Percentiles rank a stretch among this genome's conserved stretches.
These are phyloP conservation scores for Cardamine chenopodiifolia DNA, from an alignment of 345 rosid genomes.

Conservation along the genomic window DNA sequence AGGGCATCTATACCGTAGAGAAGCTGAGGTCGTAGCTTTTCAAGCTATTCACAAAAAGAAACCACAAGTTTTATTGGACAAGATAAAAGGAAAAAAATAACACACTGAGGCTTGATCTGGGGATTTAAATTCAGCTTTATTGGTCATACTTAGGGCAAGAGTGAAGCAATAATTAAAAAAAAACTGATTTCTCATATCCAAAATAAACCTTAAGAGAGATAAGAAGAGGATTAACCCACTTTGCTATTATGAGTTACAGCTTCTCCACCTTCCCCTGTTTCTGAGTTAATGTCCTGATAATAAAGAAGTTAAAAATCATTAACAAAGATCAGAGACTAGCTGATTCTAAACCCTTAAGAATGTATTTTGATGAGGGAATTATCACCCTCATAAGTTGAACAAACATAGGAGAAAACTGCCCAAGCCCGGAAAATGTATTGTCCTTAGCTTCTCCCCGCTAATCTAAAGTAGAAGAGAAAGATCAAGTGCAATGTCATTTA, in stretches of 20 bases:
- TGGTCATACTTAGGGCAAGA: slow-evolving; percentile 22
- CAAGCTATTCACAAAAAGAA: slow-evolving; percentile 32
- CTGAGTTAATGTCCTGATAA: slow-evolving; percentile 40
- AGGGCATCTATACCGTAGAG: slow-evolving; percentile 38
- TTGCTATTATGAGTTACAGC: slow-evolving; percentile 42
- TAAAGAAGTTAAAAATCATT: slow-evolving; percentile 13
- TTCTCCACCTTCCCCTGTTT: slow-evolving; percentile 31
- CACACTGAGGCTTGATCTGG: slow-evolving; percentile 9
- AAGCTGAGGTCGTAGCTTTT: slow-evolving; percentile 40
- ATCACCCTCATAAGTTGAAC: slow-evolving; percentile 50
- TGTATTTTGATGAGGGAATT: background rate
- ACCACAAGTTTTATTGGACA: slow-evolving; percentile 2
- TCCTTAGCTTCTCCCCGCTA: slow-evolving; percentile 40
- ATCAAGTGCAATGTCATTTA: slow-evolving; percentile 47
- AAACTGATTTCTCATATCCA: background rate
- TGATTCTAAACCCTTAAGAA: background rate
- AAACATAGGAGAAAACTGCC: slow-evolving; percentile 48
- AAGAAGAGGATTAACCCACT: slow-evolving; percentile 29
- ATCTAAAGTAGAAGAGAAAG: slow-evolving; percentile 46
- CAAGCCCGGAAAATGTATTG: slow-evolving; percentile 42
- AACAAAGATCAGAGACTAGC: slow-evolving; percentile 20
- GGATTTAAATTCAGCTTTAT: slow-evolving; percentile 20
- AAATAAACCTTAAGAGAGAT: background rate
- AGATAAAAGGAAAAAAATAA: background rate
- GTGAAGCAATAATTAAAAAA: slow-evolving; percentile 10